Evolutionary conservation across 192 early-diverging fungal genomes (phyloP).

Genomic region (Coemansia sp.): DNA sequence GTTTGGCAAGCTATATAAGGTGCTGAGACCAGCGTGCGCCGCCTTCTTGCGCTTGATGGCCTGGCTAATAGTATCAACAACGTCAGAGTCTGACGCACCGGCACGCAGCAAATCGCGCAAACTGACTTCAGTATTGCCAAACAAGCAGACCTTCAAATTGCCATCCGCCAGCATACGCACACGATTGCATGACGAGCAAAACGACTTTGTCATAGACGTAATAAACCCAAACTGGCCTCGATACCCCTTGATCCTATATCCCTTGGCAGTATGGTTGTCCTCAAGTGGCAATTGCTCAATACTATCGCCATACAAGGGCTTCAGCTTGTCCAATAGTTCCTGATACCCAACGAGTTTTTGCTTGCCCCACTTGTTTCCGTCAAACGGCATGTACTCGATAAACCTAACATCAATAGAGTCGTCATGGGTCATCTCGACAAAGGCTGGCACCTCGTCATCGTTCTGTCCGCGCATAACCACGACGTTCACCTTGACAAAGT

Average conservation of each 20-base stretch:
- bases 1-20: constrained; percentile 79
- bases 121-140: constrained; percentile 89
- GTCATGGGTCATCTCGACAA: constrained; percentile 83
- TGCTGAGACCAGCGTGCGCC: constrained; percentile 91
- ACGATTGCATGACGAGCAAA: constrained; percentile 92
- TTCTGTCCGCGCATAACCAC: constrained; percentile 90
- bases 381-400: constrained; percentile 99
- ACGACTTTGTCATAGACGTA: constrained; percentile 97
- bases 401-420: constrained; percentile 79
- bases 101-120: constrained; percentile 77
- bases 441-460: constrained; percentile 75
- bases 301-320: constrained; percentile 53
- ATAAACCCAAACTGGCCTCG: constrained; percentile 94
- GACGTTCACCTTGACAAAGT: constrained; percentile 87
- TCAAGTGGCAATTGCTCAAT: constrained; percentile 69
- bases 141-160: constrained; percentile 90
- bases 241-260: constrained; percentile 74
- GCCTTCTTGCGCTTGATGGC: constrained; percentile 89
- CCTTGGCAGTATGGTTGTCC: constrained; percentile 76
- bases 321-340: constrained; percentile 67
- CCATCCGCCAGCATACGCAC: constrained; percentile 92
- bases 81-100: constrained; percentile 58
- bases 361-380: constrained; percentile 88
- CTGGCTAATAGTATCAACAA: constrained; percentile 67
- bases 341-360: constrained; percentile 83